phyloP scores from a whole-genome alignment of 2,329 filamentous ascomycete genomes.

The Xylaria sp. region DNA sequence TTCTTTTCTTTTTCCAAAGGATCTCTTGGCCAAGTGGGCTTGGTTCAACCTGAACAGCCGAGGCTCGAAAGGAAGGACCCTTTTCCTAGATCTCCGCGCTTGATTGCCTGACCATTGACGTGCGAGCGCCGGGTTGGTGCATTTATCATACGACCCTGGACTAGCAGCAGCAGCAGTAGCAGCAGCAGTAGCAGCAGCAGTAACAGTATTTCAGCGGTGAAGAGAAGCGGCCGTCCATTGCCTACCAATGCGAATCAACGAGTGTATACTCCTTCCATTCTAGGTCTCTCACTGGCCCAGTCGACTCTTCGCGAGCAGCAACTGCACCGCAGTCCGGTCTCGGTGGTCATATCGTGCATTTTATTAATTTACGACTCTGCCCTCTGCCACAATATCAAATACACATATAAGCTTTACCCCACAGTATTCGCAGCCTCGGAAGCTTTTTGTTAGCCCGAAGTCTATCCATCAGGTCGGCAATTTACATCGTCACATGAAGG shows the following conservation, averaged over 20 bases:
- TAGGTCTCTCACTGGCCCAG: no score
- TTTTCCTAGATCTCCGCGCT: background rate
- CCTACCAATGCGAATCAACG: no score
- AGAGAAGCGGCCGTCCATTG: no score
- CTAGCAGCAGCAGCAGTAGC: no score
- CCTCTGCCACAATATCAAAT: background rate
- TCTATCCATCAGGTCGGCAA: constrained; percentile 24
- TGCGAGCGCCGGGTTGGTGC: background rate
- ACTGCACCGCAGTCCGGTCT: background rate
- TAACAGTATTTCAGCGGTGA: no score
- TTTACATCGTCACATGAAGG: constrained; percentile 13
- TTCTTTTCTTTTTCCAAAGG: no score
- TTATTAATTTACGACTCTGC: no score
- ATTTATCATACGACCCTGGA: background rate
- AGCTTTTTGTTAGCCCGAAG: constrained; percentile 8
- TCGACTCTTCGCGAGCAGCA: no score
- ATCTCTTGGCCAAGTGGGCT: no score
- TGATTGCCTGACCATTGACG: background rate
- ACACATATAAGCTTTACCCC: background rate
- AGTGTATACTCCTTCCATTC: no score
- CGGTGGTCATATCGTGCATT: background rate
- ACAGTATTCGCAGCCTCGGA: constrained; percentile 1
- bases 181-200: no score
- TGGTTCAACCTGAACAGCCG: no score
- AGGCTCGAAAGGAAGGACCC: background rate